Base-by-base conservation (phyloP, 139 green algal species). In the Nannochloris sp. region DNA sequence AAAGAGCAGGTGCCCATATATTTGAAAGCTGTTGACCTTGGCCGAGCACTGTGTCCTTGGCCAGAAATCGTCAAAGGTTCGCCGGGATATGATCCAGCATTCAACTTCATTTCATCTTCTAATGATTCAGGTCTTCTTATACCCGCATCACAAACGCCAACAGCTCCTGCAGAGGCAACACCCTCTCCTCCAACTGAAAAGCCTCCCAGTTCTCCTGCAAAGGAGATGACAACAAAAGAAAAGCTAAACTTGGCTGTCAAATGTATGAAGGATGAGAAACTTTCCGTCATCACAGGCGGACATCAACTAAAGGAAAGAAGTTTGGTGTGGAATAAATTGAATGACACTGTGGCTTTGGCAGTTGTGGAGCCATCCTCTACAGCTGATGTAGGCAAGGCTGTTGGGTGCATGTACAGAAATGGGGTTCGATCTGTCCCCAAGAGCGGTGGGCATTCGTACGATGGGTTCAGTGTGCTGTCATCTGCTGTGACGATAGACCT, bases 311-410 rank as follows among this genome's bases (percentile, higher is more conserved):
- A 40, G 25, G 50, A 11, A 29, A 58, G 23, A 14, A 58, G 15
- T 9, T 24, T 58, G 5, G 23, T 58, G 25, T 58, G 50, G 50
- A 58, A 58, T 27, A 58, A 58, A 27, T 10, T 58, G 19, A 58
- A 58, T 58, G 31, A 19, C 12, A 58, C 19, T 12, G 19, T 58
- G 15, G 21, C 50, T n/a, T 27, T 34, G 19, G 50, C 50, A 37
- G 50, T 58, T 7, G 50, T 58, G 12, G 21, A 58, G 50, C 50
- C 50, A 9, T 2, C n/a, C 4, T 37, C 50, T 2, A 34, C 21
- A n/a, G 50, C n/a, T 2, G 21, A 58, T 18, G 6, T 58, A 9
- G 12, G 12, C 19, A 34, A 58, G 21, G 50, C 50, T 34, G 50
- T 58, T 0, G 15, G 12, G 0, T 58, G 50, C 50, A 18, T 58